Percentiles rank a stretch among this genome's conserved stretches.
Evolutionary conservation across 768 basidiomycete species (phyloP).

Genomic region (Pluteus cervinus): DNA sequence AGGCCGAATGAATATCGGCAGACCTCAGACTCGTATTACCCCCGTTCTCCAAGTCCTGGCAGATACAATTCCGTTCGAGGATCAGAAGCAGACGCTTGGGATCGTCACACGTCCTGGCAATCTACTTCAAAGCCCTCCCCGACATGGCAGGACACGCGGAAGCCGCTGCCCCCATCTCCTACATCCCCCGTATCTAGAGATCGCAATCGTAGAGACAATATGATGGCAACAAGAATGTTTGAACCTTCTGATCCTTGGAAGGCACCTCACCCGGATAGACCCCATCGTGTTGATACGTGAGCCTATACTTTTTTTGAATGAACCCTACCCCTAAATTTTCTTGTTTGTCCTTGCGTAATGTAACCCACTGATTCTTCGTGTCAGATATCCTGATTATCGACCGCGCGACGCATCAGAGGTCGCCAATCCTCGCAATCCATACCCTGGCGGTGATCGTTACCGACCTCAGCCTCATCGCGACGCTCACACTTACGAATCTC

Average conservation of each 20-base stretch:
- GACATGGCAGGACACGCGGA: slow-evolving; percentile 37
- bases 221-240: slow-evolving; percentile 45
- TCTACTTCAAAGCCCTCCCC: slow-evolving; percentile 19
- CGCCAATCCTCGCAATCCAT: background rate
- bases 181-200: slow-evolving; percentile 21
- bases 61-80: slow-evolving; percentile 35
- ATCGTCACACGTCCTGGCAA: slow-evolving; percentile 37
- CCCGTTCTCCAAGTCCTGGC: slow-evolving; percentile 49
- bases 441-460: slow-evolving; percentile 40
- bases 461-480: slow-evolving; percentile 37
- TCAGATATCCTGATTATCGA: too few relatives aligned
- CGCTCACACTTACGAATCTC: slow-evolving; percentile 29
- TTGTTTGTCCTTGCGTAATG: too few relatives aligned
- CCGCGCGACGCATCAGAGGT: too few relatives aligned
- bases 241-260: slow-evolving; percentile 75
- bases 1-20: slow-evolving; percentile 31
- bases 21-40: slow-evolving; percentile 26
- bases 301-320: slow-evolving; percentile 21
- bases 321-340: too few relatives aligned
- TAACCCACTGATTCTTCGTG: too few relatives aligned
- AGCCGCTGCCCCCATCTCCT: slow-evolving; percentile 33
- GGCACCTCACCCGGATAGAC: slow-evolving; percentile 44
- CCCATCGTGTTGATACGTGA: slow-evolving; percentile 33
- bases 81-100: slow-evolving; percentile 41
- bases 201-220: slow-evolving; percentile 24